These are phyloP conservation scores for Ophiocordyceps camponoti-saundersi DNA, from an alignment of 2,329 filamentous ascomycete species.

Conservation along the genomic window DNA sequence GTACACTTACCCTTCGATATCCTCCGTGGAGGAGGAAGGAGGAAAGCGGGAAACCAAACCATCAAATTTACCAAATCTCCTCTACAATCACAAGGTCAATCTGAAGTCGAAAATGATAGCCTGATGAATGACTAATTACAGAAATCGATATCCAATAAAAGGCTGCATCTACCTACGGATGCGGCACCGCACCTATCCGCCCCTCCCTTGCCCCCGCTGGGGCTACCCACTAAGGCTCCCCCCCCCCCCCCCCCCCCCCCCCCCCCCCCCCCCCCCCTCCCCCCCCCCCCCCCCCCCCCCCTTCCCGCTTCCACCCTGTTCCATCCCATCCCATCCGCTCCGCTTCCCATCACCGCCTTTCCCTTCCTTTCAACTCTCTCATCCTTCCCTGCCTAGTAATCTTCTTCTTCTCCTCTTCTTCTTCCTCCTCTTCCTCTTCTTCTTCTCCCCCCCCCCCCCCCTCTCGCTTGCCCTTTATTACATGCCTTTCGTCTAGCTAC, in stretches of 20 bases:
- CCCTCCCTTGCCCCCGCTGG: too few species aligned
- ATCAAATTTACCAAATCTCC: too few species aligned
- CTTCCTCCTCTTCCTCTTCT: constrained; percentile 7
- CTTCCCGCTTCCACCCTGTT: constrained; percentile 14
- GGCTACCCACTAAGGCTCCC: constrained; percentile 7
- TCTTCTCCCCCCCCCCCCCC: constrained; percentile 3
- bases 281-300: constrained; percentile 7
- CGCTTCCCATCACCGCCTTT: constrained; percentile 18
- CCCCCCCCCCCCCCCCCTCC: not conserved
- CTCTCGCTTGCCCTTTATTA: constrained; percentile 14
- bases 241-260: not conserved
- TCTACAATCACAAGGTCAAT: too few species aligned
- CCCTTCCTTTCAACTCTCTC: constrained; percentile 6
- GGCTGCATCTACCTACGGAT: too few species aligned
- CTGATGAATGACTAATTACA: too few species aligned
- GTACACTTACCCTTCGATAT: too few species aligned
- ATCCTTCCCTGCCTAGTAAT: not conserved
- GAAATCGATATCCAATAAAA: too few species aligned
- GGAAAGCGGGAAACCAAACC: too few species aligned
- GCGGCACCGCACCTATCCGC: too few species aligned
- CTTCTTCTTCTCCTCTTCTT: not conserved
- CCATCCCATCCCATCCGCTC: constrained; percentile 16
- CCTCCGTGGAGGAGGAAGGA: too few species aligned
- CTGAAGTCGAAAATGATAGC: too few species aligned
- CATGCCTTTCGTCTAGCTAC: not conserved